Evolutionary conservation across 768 basidiomycete species (phyloP), one percentile per base, ranked within the genome.

Genomic region (Lyophyllum decastes): DNA sequence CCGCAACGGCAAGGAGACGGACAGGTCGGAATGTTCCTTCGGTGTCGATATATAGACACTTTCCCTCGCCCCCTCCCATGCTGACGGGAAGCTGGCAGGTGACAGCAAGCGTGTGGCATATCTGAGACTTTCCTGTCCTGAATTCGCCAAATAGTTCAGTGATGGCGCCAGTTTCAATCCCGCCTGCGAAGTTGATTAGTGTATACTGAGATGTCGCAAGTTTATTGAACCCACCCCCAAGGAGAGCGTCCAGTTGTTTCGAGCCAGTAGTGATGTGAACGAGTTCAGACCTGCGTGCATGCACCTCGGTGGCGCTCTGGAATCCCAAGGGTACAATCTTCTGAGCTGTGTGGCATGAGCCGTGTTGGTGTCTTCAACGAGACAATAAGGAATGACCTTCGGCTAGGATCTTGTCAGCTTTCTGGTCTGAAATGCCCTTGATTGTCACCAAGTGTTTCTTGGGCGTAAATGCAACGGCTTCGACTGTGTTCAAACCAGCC

Each of bases 51-150:
- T 97, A 99, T 45, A 99, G 78, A 68, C 96, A 98, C 75, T 99
- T 99, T 38, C 97, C 97, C 75, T 99, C 97, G 12, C 97, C 97
- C 16, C 97, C 97, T 19, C 97, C 96, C 95, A 98, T 98, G 66
- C 85, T 89, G 43, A 95, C 90, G 1, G 97, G 97, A 14, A 98
- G 83, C 76, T 98, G 96, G 69, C 97, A 99, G 4, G 97, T 98
- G 11, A 98, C 97, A 3, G 97, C 95, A 46, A 99, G 86, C 0
- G 96, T 98, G 70, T 99, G 97, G 70, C 97, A 98, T 47, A 99
- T 83, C 68, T 99, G 97, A 22, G 94, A 96, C 75, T 99, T 98
- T 55, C 97, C 97, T 10, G 97, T 98, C 63, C 97, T 83, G 74
- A 99, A 99, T 76, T 99, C 97, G 56, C 96, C 97, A 75, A 97